These are phyloP conservation scores for Talaromyces wortmannii DNA, from an alignment of 495 filamentous ascomycete genomes.

Conservation along the genomic window DNA sequence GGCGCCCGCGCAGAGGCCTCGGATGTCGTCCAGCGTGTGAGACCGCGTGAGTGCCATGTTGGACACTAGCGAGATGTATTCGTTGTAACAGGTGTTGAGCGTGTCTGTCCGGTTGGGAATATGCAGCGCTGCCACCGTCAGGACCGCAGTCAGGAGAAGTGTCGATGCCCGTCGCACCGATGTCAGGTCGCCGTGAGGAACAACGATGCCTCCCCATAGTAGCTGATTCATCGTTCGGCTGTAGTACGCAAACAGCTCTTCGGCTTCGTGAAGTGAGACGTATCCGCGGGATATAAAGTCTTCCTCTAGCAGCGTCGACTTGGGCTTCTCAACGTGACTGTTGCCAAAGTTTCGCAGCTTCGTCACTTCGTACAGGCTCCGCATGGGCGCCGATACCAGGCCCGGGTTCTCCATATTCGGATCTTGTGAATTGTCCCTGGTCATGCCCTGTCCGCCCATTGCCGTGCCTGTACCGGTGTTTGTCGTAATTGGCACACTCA, in stretches of 20 bases:
- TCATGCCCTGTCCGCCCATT: conserved; percentile 18
- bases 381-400: conserved; percentile 50
- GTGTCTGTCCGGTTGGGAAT: conserved; percentile 43
- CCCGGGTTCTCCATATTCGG: conserved; percentile 39
- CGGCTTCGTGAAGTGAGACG: conserved; percentile 41
- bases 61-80: conserved; percentile 46
- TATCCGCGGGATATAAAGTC: conserved; percentile 46
- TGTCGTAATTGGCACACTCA: conserved; percentile 16
- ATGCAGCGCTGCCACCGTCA: conserved; percentile 47
- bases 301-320: conserved; percentile 38
- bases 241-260: conserved; percentile 44
- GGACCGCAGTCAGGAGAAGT: conserved; percentile 40
- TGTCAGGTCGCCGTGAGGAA: conserved; percentile 41
- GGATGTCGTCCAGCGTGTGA: conserved; percentile 44
- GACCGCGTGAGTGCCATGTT: conserved; percentile 42
- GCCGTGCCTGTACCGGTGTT: background rate
- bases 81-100: conserved; percentile 41
- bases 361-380: conserved; percentile 54
- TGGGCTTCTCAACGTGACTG: conserved; percentile 34
- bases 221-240: conserved; percentile 48
- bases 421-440: conserved; percentile 46
- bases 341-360: conserved; percentile 47
- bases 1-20: conserved; percentile 43
- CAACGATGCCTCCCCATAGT: conserved; percentile 50
- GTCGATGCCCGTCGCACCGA: conserved; percentile 43